Base-by-base conservation (phyloP, 2,329 filamentous ascomycete genomes). In the Botrytis squamosa region DNA sequence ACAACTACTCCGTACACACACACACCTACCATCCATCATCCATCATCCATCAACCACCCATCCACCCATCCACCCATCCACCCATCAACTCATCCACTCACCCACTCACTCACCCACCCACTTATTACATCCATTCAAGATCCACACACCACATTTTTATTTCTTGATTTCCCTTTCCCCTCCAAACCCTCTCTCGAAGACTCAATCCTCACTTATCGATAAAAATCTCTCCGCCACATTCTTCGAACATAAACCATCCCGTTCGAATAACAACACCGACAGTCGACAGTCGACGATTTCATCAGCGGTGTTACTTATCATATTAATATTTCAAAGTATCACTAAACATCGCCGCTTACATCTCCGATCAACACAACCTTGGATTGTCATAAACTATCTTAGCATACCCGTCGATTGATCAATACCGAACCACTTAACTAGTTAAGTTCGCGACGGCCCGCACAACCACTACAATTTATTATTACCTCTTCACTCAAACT, bases 401-500 rank as follows among this genome's bases (percentile, higher is more conserved):
- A 42, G 44, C 29, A 65, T 33, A 49, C 18, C 59, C 70, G 52
- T 57, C 52, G 70, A 71, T 71, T 71, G n/a, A 65, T 65, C 59
- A 65, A 40, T 40, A 71, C 42, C 42, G 60, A 29, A 65, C 44
- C 60, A 71, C 59, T 55, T 55, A 66, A 44, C 42, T 71, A 66
- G 59, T 36, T 16, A n/a, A n/a, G 38, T 44, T 66, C 62, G 70
- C 70, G 70, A 72, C 70, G 70, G 70, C 70, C 70, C 70, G 70
- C 70, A 67, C 46, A 72, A 66, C 38, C 29, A 25, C 52, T 42
- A 57, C 49, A 40, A 69, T 38, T 55, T n/a, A 40, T 18, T 38
- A 62, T 14, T 40, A 38, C 44, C 16, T 29, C 25, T 52, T 70
- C 10, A 49, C 25, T 25, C 18, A 29, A 33, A 71, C 60, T 33